phyloP scores from a whole-genome alignment of 176 grass and related monocot species.

The Hordeum vulgare region DNA sequence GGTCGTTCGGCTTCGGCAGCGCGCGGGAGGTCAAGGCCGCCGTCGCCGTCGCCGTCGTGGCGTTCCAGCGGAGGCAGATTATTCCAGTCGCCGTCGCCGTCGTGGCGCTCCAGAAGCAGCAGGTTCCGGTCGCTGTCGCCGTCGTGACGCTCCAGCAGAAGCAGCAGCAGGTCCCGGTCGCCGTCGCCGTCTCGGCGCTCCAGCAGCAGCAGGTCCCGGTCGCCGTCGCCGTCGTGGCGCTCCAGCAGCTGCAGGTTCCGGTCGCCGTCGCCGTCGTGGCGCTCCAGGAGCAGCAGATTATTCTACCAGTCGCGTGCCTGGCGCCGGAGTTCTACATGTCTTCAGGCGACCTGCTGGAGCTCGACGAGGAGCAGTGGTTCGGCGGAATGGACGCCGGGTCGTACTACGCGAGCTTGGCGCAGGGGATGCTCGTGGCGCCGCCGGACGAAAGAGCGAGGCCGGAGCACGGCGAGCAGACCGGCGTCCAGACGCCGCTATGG shows the following conservation, averaged over 20 bases:
- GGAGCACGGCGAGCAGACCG: background rate
- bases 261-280: background rate
- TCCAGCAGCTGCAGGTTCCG: background rate
- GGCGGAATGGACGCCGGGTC: slow-evolving; percentile 28
- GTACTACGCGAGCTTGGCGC: slow-evolving; percentile 56
- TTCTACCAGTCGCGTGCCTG: background rate
- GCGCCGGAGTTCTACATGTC: background rate
- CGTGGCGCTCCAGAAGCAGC: too few species aligned
- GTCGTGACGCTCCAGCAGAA: too few species aligned
- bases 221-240: background rate
- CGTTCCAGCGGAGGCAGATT: background rate
- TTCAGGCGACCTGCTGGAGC: background rate
- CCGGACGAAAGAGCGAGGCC: background rate
- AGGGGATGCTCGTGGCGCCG: slow-evolving; percentile 48
- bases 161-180: background rate
- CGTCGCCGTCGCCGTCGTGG: slow-evolving; percentile 31
- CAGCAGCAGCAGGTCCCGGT: background rate
- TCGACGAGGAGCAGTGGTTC: background rate
- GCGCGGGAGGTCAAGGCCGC: slow-evolving; percentile 26
- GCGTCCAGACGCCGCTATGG: slow-evolving; percentile 26
- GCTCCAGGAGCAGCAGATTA: background rate
- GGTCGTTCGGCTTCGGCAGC: background rate
- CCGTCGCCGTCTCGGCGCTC: background rate
- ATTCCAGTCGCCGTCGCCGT: background rate
- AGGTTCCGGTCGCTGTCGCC: too few species aligned